Base-by-base conservation (phyloP, 441 rosid species). In the Erodium trifolium region DNA sequence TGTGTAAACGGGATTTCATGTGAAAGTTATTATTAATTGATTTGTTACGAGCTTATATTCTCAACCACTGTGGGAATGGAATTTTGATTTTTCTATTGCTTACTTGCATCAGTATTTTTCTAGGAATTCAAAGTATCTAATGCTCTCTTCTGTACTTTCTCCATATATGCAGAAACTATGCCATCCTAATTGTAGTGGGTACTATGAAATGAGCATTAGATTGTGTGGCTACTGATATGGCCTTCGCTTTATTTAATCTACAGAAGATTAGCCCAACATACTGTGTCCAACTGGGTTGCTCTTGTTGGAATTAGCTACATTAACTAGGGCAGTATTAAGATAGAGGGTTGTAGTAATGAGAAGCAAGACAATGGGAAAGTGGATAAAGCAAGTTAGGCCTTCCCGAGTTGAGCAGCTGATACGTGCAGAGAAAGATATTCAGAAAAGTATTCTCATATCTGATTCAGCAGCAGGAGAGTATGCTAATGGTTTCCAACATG, bases 381-480 rank as follows among this genome's bases (percentile, higher is more conserved):
- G 99, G 98, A 80, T 90, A 3, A 90, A 84, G 57, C 66, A 78
- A 5, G 78, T 92, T 69, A 87, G 87, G 0, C 72, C 91, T 63
- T 77, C 87, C 39, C 90, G 82, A 66, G 96, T 93, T 13, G 84
- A 75, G 79, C 83, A 82, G 74, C 79, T 92, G 63, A 82, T 92
- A 73, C 68, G 80, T 67, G 86, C 89, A 16, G 94, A 88, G 71
- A 88, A 79, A 71, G 87, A 90, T 39, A 67, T 86, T 12, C 77
- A 83, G 62, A 92, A 85, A 80, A 86, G 88, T n/a, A 70, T 69
- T 23, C 27, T 23, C 27, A 23, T 23, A 23, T 23, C 27, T 23
- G 27, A 23, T 23, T 23, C 27, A 23, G 27, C 27, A 23, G 27
- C 27, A 23, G 27, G 0, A 23, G 27, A 23, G 27, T 23, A 23